phyloP scores from a whole-genome alignment of 1,284 basidiomycete genomes.

The Megacollybia platyphylla region DNA sequence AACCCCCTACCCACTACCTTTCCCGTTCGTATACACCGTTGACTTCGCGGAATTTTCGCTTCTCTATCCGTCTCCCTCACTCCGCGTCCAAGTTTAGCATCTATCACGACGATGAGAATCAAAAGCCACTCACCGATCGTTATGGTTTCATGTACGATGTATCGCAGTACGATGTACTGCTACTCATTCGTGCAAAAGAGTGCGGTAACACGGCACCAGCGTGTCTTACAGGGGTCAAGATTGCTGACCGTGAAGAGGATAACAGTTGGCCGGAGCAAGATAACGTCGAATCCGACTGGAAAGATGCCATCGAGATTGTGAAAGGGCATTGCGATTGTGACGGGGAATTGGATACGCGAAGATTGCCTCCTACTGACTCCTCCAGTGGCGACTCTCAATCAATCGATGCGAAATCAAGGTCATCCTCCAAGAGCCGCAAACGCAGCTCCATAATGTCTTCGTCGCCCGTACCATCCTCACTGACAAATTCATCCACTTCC shows the following conservation, averaged over 20 bases:
- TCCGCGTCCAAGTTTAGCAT: conserved; percentile 39
- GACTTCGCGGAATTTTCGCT: conserved; percentile 55
- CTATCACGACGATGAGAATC: conserved; percentile 30
- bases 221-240: conserved; percentile 77
- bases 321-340: conserved; percentile 49
- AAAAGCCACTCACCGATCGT: conserved; percentile 73
- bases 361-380: background rate
- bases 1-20: conserved; percentile 79
- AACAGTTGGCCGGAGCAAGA: conserved; percentile 47
- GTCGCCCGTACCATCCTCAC: conserved; percentile 13
- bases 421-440: conserved; percentile 35
- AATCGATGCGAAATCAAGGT: conserved; percentile 29
- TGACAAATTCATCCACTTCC: conserved; percentile 24
- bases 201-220: conserved; percentile 70
- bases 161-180: conserved; percentile 66
- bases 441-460: conserved; percentile 26
- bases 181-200: conserved; percentile 62
- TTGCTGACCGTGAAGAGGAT: conserved; percentile 69
- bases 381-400: conserved; percentile 1
- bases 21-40: conserved; percentile 61
- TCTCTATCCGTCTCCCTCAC: conserved; percentile 43
- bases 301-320: conserved; percentile 38
- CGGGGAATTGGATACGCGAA: conserved; percentile 14
- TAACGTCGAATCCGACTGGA: conserved; percentile 27
- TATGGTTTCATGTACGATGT: conserved; percentile 94